These are phyloP conservation scores for Neonectria ditissima DNA, from an alignment of 2,329 filamentous ascomycete species.

Conservation along the genomic window DNA sequence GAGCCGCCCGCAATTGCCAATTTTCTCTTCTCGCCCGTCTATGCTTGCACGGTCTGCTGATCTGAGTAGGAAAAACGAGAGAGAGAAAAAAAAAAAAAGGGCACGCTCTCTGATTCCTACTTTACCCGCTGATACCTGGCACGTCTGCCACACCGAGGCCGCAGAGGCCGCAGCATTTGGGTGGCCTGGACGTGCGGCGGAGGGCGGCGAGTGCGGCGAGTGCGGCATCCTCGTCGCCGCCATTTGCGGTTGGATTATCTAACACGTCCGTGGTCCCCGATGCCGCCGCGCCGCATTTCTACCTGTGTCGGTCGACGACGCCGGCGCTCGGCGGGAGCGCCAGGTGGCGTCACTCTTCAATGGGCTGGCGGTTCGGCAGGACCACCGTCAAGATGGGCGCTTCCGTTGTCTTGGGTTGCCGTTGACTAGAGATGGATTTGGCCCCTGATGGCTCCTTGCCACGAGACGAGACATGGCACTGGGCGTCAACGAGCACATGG, in stretches of 20 bases:
- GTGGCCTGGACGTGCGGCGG: not conserved
- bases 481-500: not conserved
- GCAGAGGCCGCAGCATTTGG: constrained; percentile 27
- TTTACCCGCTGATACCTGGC: constrained; percentile 16
- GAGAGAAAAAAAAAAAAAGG: not conserved
- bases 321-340: constrained; percentile 2
- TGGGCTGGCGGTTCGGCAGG: not conserved
- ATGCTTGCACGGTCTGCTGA: constrained; percentile 13
- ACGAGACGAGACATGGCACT: not conserved
- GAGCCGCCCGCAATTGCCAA: not conserved
- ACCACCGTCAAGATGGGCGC: constrained; percentile 1
- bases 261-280: constrained; percentile 3
- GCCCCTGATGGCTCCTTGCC: not conserved
- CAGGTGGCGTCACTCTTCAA: constrained; percentile 19
- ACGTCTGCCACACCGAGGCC: constrained; percentile 6
- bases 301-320: constrained; percentile 10
- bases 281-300: constrained; percentile 8
- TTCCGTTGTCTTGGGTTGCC: not conserved
- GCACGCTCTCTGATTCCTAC: constrained; percentile 15
- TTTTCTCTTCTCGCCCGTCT: not conserved
- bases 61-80: not conserved
- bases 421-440: not conserved
- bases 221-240: constrained; percentile 28
- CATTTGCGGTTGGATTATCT: constrained; percentile 11
- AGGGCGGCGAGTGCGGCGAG: constrained; percentile 17